Evolutionary conservation across 2,329 filamentous ascomycete species (phyloP).

Genomic region (Cladosporium cucumerinum): DNA sequence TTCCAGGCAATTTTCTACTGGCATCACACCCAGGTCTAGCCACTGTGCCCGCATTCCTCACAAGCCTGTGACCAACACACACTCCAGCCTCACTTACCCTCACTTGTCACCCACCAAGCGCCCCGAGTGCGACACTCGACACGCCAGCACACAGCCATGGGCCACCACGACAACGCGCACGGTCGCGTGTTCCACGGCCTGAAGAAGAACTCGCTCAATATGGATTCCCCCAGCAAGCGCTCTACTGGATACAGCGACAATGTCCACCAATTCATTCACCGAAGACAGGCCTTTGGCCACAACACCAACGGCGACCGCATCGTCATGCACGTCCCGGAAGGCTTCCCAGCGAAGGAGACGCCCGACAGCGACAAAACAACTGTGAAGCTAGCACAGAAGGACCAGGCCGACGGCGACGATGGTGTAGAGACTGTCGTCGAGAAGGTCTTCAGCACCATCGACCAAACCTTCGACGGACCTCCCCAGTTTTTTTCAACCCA

Average conservation of each 20-base stretch:
- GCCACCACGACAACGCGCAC: slow-evolving; percentile 30
- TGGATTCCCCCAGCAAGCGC: neutral
- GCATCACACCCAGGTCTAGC: neutral
- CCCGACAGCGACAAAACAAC: neutral
- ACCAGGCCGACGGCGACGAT: slow-evolving; percentile 15
- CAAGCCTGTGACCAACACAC: slow-evolving; percentile 1
- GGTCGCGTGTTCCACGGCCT: slow-evolving; percentile 30
- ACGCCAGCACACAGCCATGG: slow-evolving; percentile 23
- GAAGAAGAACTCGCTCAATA: slow-evolving; percentile 26
- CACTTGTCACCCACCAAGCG: neutral
- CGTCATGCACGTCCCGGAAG: slow-evolving; percentile 29
- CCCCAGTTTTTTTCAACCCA: slow-evolving; percentile 32
- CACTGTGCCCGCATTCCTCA: slow-evolving; percentile 14
- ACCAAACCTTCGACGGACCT: slow-evolving; percentile 51
- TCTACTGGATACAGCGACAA: slow-evolving; percentile 2
- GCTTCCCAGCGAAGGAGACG: slow-evolving; percentile 13
- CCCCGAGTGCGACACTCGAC: slow-evolving; percentile 1
- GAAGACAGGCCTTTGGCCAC: slow-evolving; percentile 16
- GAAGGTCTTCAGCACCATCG: slow-evolving; percentile 53
- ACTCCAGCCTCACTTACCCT: slow-evolving; percentile 7
- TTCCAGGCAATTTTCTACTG: neutral
- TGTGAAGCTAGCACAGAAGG: slow-evolving; percentile 10
- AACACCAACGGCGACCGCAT: slow-evolving; percentile 26
- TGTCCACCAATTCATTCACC: neutral
- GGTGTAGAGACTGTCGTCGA: slow-evolving; percentile 36